A percentile compares a stretch with the other conserved stretches of the same genome.
These are phyloP conservation scores for Boletus semigastroideus DNA, from an alignment of 1,284 basidiomycete genomes.

Conservation along the genomic window DNA sequence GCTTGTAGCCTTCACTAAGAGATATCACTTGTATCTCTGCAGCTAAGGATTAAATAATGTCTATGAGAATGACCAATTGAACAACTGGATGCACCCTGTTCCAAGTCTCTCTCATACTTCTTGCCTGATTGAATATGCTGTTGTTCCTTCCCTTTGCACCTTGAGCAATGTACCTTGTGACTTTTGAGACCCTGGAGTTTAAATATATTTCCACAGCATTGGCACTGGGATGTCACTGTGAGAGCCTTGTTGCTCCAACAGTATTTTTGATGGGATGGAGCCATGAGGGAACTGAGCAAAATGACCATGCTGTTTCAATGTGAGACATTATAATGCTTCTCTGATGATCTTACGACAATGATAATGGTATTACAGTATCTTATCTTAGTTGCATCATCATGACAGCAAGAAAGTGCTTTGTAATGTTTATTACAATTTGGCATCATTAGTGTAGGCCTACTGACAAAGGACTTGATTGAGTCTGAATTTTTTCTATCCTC, in stretches of 20 bases:
- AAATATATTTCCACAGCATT: neutral
- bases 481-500: too few species aligned
- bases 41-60: too few species aligned
- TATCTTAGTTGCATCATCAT: too few species aligned
- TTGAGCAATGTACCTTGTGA: neutral
- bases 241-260: neutral
- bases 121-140: neutral
- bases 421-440: conserved; percentile 1
- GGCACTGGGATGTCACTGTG: neutral
- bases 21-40: too few species aligned
- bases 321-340: neutral
- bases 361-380: neutral
- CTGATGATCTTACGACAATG: neutral
- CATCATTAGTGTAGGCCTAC: neutral
- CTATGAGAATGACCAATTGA: too few species aligned
- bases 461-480: too few species aligned
- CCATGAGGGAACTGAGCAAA: neutral
- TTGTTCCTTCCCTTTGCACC: neutral
- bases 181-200: neutral
- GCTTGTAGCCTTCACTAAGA: too few species aligned
- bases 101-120: neutral
- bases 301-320: neutral
- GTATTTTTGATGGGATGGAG: neutral
- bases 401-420: neutral
- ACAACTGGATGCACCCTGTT: neutral